Evolutionary conservation across 2,329 filamentous ascomycete genomes (phyloP), one percentile per base, ranked within the genome.

Genomic region (Paraphoma sp.): DNA sequence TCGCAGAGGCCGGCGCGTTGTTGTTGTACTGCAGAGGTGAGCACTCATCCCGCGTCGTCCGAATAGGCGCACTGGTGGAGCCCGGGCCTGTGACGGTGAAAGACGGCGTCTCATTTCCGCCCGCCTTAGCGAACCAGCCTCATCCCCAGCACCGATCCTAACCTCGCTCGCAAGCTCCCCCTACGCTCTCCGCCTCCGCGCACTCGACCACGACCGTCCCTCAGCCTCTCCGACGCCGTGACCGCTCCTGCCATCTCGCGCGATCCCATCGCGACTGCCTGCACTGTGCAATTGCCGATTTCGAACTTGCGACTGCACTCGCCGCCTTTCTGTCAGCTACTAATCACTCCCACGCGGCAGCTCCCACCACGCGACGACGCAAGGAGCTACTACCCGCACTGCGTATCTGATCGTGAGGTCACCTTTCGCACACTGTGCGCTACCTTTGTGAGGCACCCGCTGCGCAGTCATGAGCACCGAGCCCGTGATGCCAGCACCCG

Each of bases 391-490:
- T 36, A 48, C 59, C 56, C 55, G 62, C 53, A 51, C 49, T 42
- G 51, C 60, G 53, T 51, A 57, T 43, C 54, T 47, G 45, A 63
- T 59, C 53, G 62, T 64, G 58, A 56, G 63, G 43, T 51, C 51
- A 31, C 43, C 54, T 46, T 36, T 43, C 41, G 41, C 38, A n/a
- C 43, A 54, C 57, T 36, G 53, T 57, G 55, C 56, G 48, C 62
- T 56, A 54, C 60, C 60, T 53, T 46, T 51, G 48, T 45, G 53
- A 66, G 61, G 57, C 57, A 36, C 43, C 54, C 49, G 54, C 51
- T 48, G 67, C 70, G 65, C 69, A 63, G 69, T 67, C 65, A 78
- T 78, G 76, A 77, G 73, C 72, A 56, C 69, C 63, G 67, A 73
- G 56, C 67, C 65, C 33, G 55, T 62, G 50, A 69, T 68, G 61